Base-by-base conservation (phyloP, 2,329 filamentous ascomycete genomes). In the Fusarium goolgardi region DNA sequence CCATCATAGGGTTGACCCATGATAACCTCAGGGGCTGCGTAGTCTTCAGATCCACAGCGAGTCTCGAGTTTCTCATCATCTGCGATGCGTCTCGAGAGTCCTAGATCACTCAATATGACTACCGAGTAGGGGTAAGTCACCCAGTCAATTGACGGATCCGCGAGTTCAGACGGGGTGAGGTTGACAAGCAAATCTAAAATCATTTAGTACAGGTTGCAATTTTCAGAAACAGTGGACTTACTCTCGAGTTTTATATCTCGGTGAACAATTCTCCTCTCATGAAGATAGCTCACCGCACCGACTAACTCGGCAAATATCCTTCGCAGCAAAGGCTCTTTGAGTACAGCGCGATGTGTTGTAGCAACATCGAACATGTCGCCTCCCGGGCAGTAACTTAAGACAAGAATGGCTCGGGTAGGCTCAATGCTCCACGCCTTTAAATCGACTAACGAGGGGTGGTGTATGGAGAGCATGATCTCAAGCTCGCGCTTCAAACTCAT, bases 231-330 rank as follows among this genome's bases (percentile, higher is more conserved):
- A 12, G 51, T 31, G 21, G 47, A 84, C 90, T 80, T 86, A 96
- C 92, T 87, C 84, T 99, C 96, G 61, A 99, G 89, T 81, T 99
- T 99, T 79, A 99, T 96, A 78, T 99, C 96, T 63, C 96, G 89
- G 77, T 99, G 96, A 55, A 98, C 95, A 76, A 99, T 97, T 71
- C 88, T 90, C 73, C 92, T 84, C 55, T 88, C 83, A 78, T 99
- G 96, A 49, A 99, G 83, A 81, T 98, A 97, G 59, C 86, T 87
- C 35, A 97, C 90, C 0, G 95, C 96, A 64, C 88, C 90, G 25
- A 98, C 90, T 67, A 98, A 79, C 78, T 99, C 96, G 16, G 94
- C 86, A 78, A 97, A 97, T 58, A 98, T 94, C 52, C 96, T 88
- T 69, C 93, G 87, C 49, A 97, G 84, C 45, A 98, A 81, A 3